A percentile compares a stretch with the other conserved stretches of the same genome.
Conservation (phyloP, 2,329 filamentous ascomycete species). For the Fusarium sp. region DNA sequence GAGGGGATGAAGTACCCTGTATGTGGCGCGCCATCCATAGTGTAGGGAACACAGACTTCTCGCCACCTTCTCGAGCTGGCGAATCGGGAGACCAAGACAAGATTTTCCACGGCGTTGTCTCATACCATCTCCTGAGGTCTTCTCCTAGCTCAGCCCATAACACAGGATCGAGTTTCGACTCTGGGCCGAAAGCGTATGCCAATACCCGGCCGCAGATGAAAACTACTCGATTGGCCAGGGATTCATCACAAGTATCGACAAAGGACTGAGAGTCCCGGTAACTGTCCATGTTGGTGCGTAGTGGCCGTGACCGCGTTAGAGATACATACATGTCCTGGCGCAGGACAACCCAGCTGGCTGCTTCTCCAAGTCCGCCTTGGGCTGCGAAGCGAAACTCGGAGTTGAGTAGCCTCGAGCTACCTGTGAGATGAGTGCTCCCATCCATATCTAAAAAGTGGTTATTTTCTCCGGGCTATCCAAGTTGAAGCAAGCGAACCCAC, state of each 20-base stretch:
- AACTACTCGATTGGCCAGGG: slow-evolving; percentile 44
- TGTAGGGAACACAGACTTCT: slow-evolving; percentile 21
- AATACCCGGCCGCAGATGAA: slow-evolving; percentile 48
- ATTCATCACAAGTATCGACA: slow-evolving; percentile 39
- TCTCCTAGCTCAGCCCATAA: slow-evolving; percentile 37
- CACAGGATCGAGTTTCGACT: slow-evolving; percentile 38
- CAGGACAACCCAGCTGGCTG: slow-evolving; percentile 60
- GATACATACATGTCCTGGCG: slow-evolving; percentile 63
- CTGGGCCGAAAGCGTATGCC: slow-evolving; percentile 49
- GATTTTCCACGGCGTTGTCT: slow-evolving; percentile 33
- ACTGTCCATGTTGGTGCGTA: slow-evolving; percentile 52
- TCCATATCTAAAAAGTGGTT: slow-evolving; percentile 35
- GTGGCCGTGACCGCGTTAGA: slow-evolving; percentile 52
- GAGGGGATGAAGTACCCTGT: slow-evolving; percentile 15
- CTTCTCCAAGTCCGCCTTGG: slow-evolving; percentile 54
- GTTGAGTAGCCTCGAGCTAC: slow-evolving; percentile 43
- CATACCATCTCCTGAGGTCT: slow-evolving; percentile 41
- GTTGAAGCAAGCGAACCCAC: slow-evolving; percentile 18
- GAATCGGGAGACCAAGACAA: slow-evolving; percentile 24
- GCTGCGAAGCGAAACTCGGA: slow-evolving; percentile 43
- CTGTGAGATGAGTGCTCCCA: slow-evolving; percentile 43
- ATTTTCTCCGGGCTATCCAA: not conserved
- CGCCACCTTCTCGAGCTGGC: not conserved
- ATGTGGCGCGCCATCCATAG: slow-evolving; percentile 32
- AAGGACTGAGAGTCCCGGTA: slow-evolving; percentile 46